Evolutionary conservation across 306 rosid genomes (phyloP).

Genomic region (Pterocarpus santalinus): DNA sequence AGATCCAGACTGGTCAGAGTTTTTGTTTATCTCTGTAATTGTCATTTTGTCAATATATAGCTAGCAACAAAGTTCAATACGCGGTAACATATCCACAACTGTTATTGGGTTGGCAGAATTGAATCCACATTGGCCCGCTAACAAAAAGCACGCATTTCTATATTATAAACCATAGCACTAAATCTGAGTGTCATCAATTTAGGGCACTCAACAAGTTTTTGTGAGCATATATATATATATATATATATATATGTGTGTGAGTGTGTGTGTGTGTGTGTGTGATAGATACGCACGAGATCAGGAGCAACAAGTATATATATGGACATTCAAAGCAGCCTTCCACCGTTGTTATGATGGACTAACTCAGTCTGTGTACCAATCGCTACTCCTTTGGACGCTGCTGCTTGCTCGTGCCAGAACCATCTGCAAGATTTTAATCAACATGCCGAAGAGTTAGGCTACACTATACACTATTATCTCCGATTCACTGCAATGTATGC

Average conservation of each 20-base stretch:
- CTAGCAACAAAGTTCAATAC: too few relatives aligned
- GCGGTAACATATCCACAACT: too few relatives aligned
- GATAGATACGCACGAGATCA: background rate
- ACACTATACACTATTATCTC: background rate
- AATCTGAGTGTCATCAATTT: background rate
- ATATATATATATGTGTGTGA: too few relatives aligned
- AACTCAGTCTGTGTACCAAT: background rate
- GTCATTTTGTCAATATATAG: too few relatives aligned
- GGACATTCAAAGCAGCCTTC: conserved; percentile 28
- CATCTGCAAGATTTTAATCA: conserved; percentile 10
- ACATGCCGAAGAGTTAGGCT: background rate
- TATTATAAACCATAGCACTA: background rate
- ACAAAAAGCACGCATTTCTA: background rate
- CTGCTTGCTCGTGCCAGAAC: conserved; percentile 22
- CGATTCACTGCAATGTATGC: too few relatives aligned
- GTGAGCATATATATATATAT: background rate
- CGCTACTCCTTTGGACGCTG: conserved; percentile 23
- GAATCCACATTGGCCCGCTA: background rate
- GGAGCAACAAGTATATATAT: background rate
- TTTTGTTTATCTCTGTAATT: too few relatives aligned
- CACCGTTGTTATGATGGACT: conserved; percentile 23
- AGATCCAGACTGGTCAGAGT: too few relatives aligned
- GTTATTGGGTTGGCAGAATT: background rate
- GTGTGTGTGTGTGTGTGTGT: background rate
- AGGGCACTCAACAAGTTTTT: background rate